Evolutionary conservation across 257 asterid species (phyloP).

Genomic region (Nicotiana otophora): DNA sequence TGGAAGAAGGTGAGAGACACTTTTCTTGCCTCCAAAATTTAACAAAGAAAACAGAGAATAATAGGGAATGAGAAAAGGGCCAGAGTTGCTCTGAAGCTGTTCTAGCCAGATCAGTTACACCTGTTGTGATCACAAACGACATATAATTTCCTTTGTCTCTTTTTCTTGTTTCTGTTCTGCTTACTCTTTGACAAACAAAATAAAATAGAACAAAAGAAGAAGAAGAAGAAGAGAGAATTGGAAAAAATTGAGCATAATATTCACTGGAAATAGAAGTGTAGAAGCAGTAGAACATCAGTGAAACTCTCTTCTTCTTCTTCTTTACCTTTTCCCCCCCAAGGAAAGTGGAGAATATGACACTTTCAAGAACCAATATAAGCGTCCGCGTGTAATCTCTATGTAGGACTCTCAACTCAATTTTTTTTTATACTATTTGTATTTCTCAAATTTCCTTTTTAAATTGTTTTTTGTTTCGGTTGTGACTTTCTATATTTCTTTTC

Average conservation of each 20-base stretch:
- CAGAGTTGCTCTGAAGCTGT: slow-evolving; percentile 3
- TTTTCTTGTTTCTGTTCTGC: neutral
- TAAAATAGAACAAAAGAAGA: neutral
- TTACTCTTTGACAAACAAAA: neutral
- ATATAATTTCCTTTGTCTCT: slow-evolving; percentile 3
- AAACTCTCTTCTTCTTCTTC: neutral
- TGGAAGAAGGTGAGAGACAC: slow-evolving; percentile 16
- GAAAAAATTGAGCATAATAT: neutral
- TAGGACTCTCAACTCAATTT: neutral
- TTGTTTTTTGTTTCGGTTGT: neutral
- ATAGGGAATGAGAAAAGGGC: neutral
- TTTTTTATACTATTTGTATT: neutral
- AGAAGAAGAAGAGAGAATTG: neutral
- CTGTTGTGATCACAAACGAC: slow-evolving; percentile 9
- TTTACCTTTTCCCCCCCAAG: neutral
- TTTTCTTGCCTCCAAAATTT: slow-evolving; percentile 2
- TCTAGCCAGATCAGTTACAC: slow-evolving; percentile 13
- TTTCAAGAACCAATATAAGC: slow-evolving; percentile 9
- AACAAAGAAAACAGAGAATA: neutral
- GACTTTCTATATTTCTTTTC: neutral
- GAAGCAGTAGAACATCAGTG: neutral
- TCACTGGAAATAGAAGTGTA: neutral
- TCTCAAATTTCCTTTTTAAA: neutral
- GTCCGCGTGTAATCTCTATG: neutral
- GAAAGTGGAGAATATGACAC: slow-evolving; percentile 6